A percentile compares a stretch with the other conserved stretches of the same genome.
Evolutionary conservation across 352 stramenopile genomes (phyloP).

Genomic region (Globisporangium iwayamae): DNA sequence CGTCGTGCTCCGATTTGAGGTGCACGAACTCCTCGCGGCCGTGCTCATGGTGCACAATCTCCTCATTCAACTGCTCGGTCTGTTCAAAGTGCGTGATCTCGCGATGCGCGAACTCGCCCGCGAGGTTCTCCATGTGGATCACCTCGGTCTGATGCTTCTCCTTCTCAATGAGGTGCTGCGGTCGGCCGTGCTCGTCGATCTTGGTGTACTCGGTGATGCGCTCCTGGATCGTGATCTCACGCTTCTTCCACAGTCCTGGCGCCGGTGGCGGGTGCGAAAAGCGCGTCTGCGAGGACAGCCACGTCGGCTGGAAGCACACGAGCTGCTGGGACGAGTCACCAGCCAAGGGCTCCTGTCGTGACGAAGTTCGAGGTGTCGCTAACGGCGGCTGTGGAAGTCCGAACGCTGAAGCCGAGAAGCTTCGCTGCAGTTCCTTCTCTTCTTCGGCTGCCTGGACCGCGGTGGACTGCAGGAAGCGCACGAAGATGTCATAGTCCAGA

Average conservation of each 20-base stretch:
- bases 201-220: constrained; percentile 87
- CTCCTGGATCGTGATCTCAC: constrained; percentile 84
- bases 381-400: constrained; percentile 23
- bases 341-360: background rate
- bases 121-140: constrained; percentile 80
- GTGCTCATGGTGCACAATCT: constrained; percentile 77
- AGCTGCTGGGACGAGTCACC: constrained; percentile 22
- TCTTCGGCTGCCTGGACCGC: constrained; percentile 42
- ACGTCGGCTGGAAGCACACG: constrained; percentile 41
- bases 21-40: constrained; percentile 82
- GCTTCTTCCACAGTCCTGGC: constrained; percentile 83
- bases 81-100: constrained; percentile 86
- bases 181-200: constrained; percentile 74
- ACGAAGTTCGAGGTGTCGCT: constrained; percentile 4
- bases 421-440: constrained; percentile 31
- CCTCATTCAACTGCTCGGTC: constrained; percentile 79
- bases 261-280: constrained; percentile 40
- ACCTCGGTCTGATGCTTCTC: constrained; percentile 84
- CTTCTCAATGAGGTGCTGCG: constrained; percentile 77
- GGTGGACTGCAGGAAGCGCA: constrained; percentile 64
- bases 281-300: constrained; percentile 33
- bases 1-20: constrained; percentile 77
- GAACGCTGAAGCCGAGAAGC: constrained; percentile 1
- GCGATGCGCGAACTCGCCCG: constrained; percentile 76
- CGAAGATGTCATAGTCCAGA: constrained; percentile 53